Evolutionary conservation across 1,139 yeast genomes (phyloP).

Genomic region (Debaryomyces nepalensis): DNA sequence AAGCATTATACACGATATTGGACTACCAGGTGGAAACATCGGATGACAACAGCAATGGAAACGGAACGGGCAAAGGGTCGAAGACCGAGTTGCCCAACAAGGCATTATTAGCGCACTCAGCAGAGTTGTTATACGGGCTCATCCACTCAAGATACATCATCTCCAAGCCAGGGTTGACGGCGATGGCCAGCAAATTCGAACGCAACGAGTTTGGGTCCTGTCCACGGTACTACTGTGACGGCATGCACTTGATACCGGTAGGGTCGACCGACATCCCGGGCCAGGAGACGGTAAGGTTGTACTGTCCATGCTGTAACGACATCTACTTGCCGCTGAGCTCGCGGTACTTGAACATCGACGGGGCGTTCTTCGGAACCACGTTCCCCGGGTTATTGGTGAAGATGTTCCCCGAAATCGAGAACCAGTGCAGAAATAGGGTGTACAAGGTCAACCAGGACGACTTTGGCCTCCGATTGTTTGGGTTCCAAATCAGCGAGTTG

Average conservation of each 20-base stretch:
- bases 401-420: constrained; percentile 81
- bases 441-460: constrained; percentile 56
- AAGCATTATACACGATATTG: constrained; percentile 86
- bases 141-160: constrained; percentile 92
- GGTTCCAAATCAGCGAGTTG: constrained; percentile 77
- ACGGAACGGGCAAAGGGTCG: constrained; percentile 19
- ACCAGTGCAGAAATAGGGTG: constrained; percentile 52
- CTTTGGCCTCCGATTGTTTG: constrained; percentile 81
- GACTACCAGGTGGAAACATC: constrained; percentile 82
- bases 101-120: constrained; percentile 83
- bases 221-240: constrained; percentile 88
- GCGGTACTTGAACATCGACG: constrained; percentile 85
- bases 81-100: constrained; percentile 62
- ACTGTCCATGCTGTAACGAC: constrained; percentile 94
- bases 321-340: constrained; percentile 85
- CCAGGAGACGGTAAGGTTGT: constrained; percentile 85
- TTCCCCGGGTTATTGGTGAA: constrained; percentile 91
- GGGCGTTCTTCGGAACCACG: constrained; percentile 95
- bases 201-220: constrained; percentile 89
- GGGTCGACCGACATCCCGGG: constrained; percentile 94
- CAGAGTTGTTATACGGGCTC: constrained; percentile 88
- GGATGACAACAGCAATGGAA: constrained; percentile 35
- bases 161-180: constrained; percentile 86
- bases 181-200: constrained; percentile 96
- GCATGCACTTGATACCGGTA: constrained; percentile 90